These are phyloP conservation scores for Suhomyces tanzawaensis DNA, from an alignment of 805 yeast genomes.

Conservation along the genomic window DNA sequence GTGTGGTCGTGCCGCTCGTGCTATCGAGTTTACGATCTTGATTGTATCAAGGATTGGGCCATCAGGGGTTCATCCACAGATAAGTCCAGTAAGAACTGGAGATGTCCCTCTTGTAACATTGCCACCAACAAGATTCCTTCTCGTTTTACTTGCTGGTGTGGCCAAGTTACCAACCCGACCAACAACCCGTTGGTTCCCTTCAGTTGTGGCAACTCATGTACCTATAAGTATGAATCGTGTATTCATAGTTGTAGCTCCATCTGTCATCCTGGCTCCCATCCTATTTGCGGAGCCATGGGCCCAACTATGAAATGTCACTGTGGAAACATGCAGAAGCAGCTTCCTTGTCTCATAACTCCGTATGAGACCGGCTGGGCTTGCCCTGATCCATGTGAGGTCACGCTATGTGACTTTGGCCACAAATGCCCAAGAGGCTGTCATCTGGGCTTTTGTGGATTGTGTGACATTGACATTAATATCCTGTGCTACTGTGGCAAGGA, in stretches of 20 bases:
- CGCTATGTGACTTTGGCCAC: conserved; percentile 67
- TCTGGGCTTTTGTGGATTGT: conserved; percentile 77
- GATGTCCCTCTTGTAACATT: conserved; percentile 80
- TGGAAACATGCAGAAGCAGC: conserved; percentile 63
- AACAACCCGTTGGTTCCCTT: conserved; percentile 65
- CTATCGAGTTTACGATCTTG: conserved; percentile 78
- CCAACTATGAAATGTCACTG: conserved; percentile 71
- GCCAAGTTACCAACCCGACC: conserved; percentile 64
- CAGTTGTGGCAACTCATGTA: conserved; percentile 86
- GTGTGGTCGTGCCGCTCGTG: conserved; percentile 82
- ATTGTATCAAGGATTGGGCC: conserved; percentile 89
- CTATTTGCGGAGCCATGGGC: conserved; percentile 75
- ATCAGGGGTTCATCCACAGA: conserved; percentile 66
- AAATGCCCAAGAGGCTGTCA: conserved; percentile 66
- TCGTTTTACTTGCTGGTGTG: conserved; percentile 84
- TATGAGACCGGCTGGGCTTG: conserved; percentile 70
- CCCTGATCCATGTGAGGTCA: conserved; percentile 55
- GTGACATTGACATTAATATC: conserved; percentile 48
- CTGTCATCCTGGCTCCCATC: conserved; percentile 92
- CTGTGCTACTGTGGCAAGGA: conserved; percentile 77
- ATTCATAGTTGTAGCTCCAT: conserved; percentile 70
- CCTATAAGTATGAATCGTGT: conserved; percentile 52
- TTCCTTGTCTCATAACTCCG: conserved; percentile 73
- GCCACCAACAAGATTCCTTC: conserved; percentile 50
- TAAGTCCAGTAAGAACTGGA: conserved; percentile 58